phyloP scores from a whole-genome alignment of 2,329 filamentous ascomycete species.

The Xylaria sp. region DNA sequence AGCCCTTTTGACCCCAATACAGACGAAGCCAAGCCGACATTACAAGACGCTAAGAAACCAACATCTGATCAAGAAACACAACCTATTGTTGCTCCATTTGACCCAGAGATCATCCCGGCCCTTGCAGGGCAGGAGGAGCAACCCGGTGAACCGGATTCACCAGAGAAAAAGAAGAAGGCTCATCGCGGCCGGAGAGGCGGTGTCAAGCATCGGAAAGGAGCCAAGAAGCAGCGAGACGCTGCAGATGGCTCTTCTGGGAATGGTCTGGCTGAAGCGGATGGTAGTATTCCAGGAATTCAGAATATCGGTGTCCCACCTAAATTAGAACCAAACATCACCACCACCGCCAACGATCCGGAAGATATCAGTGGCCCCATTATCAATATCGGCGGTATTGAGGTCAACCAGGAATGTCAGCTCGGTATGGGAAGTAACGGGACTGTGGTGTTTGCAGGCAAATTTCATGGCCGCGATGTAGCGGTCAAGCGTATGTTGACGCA shows the following conservation, averaged over 20 bases:
- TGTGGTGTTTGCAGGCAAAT: slow-evolving; percentile 92
- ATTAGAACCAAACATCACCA: slow-evolving; percentile 71
- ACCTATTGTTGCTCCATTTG: slow-evolving; percentile 36
- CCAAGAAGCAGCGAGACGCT: slow-evolving; percentile 63
- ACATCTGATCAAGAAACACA: slow-evolving; percentile 35
- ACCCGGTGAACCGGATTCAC: slow-evolving; percentile 45
- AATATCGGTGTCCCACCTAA: slow-evolving; percentile 64
- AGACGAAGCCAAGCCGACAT: not conserved
- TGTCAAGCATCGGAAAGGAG: slow-evolving; percentile 72
- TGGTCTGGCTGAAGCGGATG: slow-evolving; percentile 47
- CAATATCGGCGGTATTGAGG: slow-evolving; percentile 72
- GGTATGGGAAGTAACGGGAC: slow-evolving; percentile 95
- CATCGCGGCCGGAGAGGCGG: slow-evolving; percentile 79
- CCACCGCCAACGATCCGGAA: slow-evolving; percentile 66
- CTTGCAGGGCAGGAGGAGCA: slow-evolving; percentile 44
- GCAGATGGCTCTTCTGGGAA: slow-evolving; percentile 64
- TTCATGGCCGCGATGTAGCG: slow-evolving; percentile 91
- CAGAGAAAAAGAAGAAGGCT: slow-evolving; percentile 72
- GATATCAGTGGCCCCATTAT: slow-evolving; percentile 69
- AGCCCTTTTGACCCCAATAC: not conserved
- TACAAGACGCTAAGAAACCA: slow-evolving; percentile 12
- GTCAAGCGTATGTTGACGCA: slow-evolving; percentile 97
- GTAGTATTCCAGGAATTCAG: slow-evolving; percentile 71
- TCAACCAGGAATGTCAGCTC: slow-evolving; percentile 71
- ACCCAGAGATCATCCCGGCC: slow-evolving; percentile 34